A percentile compares a stretch with the other conserved stretches of the same genome.
phyloP scores from a whole-genome alignment of 2,329 filamentous ascomycete species.

The Aureobasidium pullulans region DNA sequence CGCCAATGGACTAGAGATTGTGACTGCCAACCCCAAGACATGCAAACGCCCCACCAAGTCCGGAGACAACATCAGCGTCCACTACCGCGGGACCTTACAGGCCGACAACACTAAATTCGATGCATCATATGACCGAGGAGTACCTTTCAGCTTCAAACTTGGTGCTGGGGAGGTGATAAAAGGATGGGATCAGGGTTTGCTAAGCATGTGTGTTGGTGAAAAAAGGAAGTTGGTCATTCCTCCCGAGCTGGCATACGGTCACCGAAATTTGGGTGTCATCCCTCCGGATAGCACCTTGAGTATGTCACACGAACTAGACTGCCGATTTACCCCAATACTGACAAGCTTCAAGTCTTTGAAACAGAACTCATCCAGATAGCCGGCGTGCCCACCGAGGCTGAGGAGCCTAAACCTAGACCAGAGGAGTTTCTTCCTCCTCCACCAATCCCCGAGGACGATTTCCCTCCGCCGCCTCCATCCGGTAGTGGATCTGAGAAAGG shows the following conservation, averaged over 20 bases:
- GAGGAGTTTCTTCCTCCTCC: slow-evolving; percentile 13
- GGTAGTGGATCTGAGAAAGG: not conserved
- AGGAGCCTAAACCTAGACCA: slow-evolving; percentile 15
- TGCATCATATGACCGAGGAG: slow-evolving; percentile 67
- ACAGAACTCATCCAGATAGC: slow-evolving; percentile 81
- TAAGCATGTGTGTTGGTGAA: slow-evolving; percentile 95
- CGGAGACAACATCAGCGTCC: slow-evolving; percentile 41
- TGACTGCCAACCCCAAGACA: slow-evolving; percentile 33
- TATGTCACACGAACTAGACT: not conserved
- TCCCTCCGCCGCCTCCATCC: not conserved
- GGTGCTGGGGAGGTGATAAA: slow-evolving; percentile 81
- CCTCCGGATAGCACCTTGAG: slow-evolving; percentile 69
- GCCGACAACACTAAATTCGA: slow-evolving; percentile 73
- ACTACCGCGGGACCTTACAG: slow-evolving; percentile 44
- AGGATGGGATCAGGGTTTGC: slow-evolving; percentile 85
- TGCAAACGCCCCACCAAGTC: slow-evolving; percentile 38
- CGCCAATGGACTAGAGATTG: slow-evolving; percentile 29
- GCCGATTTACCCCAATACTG: not conserved
- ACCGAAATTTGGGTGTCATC: slow-evolving; percentile 63
- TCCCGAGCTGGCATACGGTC: slow-evolving; percentile 77
- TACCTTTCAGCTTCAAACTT: slow-evolving; percentile 71
- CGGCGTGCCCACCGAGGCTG: slow-evolving; percentile 45
- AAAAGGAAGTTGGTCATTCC: slow-evolving; percentile 82
- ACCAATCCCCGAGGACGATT: slow-evolving; percentile 11
- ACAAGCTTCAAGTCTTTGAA: slow-evolving; percentile 57